Percentiles rank a stretch among this genome's conserved stretches.
These are phyloP conservation scores for Trichosporon coremiiforme DNA, from an alignment of 1,284 basidiomycete species.

Conservation along the genomic window DNA sequence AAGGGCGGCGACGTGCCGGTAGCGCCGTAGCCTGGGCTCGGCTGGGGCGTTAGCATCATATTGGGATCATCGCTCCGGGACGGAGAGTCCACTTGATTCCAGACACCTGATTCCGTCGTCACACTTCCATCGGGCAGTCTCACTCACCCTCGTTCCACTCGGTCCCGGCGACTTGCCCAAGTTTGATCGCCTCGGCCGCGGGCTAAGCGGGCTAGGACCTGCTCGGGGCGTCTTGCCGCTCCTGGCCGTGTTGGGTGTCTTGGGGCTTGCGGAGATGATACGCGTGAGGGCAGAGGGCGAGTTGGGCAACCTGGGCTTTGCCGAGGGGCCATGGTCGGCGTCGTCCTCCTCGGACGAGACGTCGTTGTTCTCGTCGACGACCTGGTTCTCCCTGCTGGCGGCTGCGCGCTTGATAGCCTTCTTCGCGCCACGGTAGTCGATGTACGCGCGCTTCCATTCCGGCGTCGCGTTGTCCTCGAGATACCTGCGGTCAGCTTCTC, in stretches of 20 bases:
- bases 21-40: slow-evolving; percentile 38
- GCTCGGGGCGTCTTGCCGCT: not conserved
- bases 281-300: not conserved
- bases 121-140: not conserved
- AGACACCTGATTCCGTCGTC: not conserved
- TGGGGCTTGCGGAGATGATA: not conserved
- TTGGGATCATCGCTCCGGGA: not conserved
- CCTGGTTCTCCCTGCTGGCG: slow-evolving; percentile 37
- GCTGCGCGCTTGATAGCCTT: slow-evolving; percentile 55
- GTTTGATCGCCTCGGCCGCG: not conserved
- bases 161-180: not conserved
- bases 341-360: slow-evolving; percentile 50
- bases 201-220: not conserved
- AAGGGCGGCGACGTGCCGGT: slow-evolving; percentile 31
- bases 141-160: slow-evolving; percentile 5
- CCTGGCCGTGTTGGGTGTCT: not conserved
- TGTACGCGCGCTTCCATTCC: slow-evolving; percentile 57
- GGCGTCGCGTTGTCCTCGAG: slow-evolving; percentile 54
- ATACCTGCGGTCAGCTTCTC: slow-evolving; percentile 43
- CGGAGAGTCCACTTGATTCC: not conserved
- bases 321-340: slow-evolving; percentile 49
- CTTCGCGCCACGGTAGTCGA: slow-evolving; percentile 56
- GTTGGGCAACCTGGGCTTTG: not conserved
- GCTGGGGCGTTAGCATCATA: slow-evolving; percentile 20
- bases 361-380: slow-evolving; percentile 33